Evolutionary conservation across 2,329 filamentous ascomycete species (phyloP).

Genomic region (Clarireedia hainanense): DNA sequence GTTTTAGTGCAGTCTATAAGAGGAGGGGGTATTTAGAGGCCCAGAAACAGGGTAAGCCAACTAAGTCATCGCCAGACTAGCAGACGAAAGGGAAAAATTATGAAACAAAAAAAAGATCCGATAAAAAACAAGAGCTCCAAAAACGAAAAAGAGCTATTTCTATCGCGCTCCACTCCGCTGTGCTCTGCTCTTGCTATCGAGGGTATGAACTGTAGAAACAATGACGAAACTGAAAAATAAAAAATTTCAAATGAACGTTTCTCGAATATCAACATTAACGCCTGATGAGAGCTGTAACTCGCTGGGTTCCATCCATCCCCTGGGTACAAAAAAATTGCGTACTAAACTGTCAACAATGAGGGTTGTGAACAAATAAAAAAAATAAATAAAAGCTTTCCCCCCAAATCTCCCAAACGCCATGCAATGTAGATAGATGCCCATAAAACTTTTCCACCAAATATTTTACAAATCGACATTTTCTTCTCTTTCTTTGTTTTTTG

Average conservation of each 20-base stretch:
- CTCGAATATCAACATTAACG: slow-evolving; percentile 13
- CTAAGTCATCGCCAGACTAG: too few species aligned
- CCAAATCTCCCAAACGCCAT: slow-evolving; percentile 26
- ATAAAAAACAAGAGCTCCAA: too few species aligned
- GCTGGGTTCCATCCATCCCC: not conserved
- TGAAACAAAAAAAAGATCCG: too few species aligned
- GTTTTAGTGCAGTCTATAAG: too few species aligned
- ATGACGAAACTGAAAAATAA: slow-evolving; percentile 21
- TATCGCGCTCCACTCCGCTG: too few species aligned
- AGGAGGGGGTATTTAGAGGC: too few species aligned
- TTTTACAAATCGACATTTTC: slow-evolving; percentile 23
- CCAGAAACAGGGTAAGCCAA: too few species aligned
- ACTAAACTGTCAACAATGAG: slow-evolving; percentile 20
- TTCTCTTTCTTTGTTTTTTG: not conserved
- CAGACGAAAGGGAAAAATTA: too few species aligned
- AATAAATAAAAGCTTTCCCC: slow-evolving; percentile 1
- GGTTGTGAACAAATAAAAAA: slow-evolving; percentile 13
- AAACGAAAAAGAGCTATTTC: too few species aligned
- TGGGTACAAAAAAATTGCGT: slow-evolving; percentile 5
- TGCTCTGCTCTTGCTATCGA: too few species aligned
- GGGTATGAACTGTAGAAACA: too few species aligned
- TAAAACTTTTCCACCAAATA: slow-evolving; percentile 28
- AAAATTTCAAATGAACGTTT: slow-evolving; percentile 13
- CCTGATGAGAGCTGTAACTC: slow-evolving; percentile 8
- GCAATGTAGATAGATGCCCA: slow-evolving; percentile 26